phyloP scores from a whole-genome alignment of 2,329 filamentous ascomycete species.

The Fusarium sacchari region DNA sequence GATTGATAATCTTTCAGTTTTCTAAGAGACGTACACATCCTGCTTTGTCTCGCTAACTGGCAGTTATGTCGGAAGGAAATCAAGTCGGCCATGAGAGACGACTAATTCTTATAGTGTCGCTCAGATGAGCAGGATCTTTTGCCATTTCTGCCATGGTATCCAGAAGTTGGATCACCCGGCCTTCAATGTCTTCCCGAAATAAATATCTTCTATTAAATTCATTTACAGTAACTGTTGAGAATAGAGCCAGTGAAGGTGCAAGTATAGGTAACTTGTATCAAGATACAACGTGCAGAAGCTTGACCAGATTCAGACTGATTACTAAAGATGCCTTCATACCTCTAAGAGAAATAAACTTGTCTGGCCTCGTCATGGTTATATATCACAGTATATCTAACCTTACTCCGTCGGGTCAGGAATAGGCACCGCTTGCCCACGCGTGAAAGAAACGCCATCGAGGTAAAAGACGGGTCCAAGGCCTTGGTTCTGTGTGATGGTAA shows the following conservation, averaged over 20 bases:
- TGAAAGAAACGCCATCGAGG: not conserved
- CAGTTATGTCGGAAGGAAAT: not conserved
- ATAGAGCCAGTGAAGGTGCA: not conserved
- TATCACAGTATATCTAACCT: no score
- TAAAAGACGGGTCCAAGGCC: not conserved
- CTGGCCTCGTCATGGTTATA: fast-evolving
- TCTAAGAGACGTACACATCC: not conserved
- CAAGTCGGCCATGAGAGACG: not conserved
- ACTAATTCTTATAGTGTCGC: fast-evolving
- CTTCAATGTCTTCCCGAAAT: fast-evolving
- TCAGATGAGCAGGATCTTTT: not conserved
- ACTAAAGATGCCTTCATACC: fast-evolving
- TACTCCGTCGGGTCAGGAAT: not conserved
- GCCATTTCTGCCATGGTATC: fast-evolving
- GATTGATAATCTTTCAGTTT: not conserved
- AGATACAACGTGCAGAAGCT: not conserved
- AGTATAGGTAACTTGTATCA: not conserved
- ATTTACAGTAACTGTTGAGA: not conserved
- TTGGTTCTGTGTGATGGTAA: not conserved
- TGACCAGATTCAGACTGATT: no score
- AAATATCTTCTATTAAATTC: not conserved
- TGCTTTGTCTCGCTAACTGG: fast-evolving
- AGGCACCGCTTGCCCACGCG: not conserved
- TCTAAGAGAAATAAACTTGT: fast-evolving
- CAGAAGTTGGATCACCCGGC: fast-evolving